Percentiles rank a stretch among this genome's conserved stretches.
These are phyloP conservation scores for Dryadomyces sulphureus DNA, from an alignment of 2,329 filamentous ascomycete genomes.

Conservation along the genomic window DNA sequence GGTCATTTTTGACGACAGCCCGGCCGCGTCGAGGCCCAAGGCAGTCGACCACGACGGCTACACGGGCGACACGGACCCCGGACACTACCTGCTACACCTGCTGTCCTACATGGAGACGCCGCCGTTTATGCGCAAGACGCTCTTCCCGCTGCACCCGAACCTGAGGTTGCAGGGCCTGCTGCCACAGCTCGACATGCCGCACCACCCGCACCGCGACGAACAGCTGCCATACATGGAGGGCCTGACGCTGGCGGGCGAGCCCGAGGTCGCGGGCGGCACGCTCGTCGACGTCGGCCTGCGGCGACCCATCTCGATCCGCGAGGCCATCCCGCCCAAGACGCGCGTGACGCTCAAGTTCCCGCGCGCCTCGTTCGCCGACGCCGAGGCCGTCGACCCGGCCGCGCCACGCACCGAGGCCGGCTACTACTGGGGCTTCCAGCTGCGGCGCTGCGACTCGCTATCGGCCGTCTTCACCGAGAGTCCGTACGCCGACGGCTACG, in stretches of 20 bases:
- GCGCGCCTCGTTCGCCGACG: constrained; percentile 25
- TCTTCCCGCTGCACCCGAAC: constrained; percentile 71
- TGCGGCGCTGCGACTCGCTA: constrained; percentile 51
- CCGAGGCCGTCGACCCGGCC: constrained; percentile 51
- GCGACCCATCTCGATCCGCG: constrained; percentile 38
- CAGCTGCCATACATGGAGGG: constrained; percentile 73
- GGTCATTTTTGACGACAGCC: constrained; percentile 63
- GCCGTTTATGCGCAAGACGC: constrained; percentile 59
- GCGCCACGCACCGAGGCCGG: constrained; percentile 59
- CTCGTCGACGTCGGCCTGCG: constrained; percentile 43
- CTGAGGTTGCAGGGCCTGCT: constrained; percentile 57
- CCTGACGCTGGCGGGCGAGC: constrained; percentile 39
- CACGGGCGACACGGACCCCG: constrained; percentile 60
- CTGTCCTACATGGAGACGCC: constrained; percentile 74
- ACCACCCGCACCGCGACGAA: constrained; percentile 62
- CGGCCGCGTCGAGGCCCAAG: constrained; percentile 27
- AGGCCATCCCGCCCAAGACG: constrained; percentile 52
- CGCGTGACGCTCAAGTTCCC: constrained; percentile 59
- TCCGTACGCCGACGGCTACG: constrained; percentile 62
- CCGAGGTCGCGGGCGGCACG: constrained; percentile 29
- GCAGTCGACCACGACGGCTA: constrained; percentile 36
- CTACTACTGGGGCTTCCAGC: constrained; percentile 76
- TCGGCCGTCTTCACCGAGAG: constrained; percentile 66
- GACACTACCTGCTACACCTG: constrained; percentile 66
- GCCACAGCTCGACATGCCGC: constrained; percentile 70